Percentiles rank a stretch among this genome's conserved stretches.
Evolutionary conservation across 2,329 filamentous ascomycete species (phyloP).

Genomic region (Penicillium oxalicum): DNA sequence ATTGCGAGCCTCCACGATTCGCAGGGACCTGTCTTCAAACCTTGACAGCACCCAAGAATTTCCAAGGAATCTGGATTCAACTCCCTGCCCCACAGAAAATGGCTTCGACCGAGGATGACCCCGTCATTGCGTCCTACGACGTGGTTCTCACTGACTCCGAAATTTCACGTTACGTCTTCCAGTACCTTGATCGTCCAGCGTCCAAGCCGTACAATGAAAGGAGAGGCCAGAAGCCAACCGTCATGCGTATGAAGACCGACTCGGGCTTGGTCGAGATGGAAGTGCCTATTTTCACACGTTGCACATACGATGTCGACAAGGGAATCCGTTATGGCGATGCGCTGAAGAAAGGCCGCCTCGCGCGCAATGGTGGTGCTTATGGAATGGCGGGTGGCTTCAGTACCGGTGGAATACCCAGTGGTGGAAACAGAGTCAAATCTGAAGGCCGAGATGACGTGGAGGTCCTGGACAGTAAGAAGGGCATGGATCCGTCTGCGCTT

Average conservation of each 20-base stretch:
- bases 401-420: slow-evolving; percentile 45
- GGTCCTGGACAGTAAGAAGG: slow-evolving; percentile 28
- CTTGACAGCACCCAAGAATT: background rate
- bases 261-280: slow-evolving; percentile 88
- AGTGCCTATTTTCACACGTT: slow-evolving; percentile 67
- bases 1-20: background rate
- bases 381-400: slow-evolving; percentile 70
- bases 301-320: slow-evolving; percentile 76
- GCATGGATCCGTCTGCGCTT: slow-evolving; percentile 44
- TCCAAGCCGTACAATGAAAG: slow-evolving; percentile 57
- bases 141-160: slow-evolving; percentile 76
- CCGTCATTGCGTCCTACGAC: slow-evolving; percentile 69
- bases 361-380: slow-evolving; percentile 60
- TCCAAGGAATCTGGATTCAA: background rate
- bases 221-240: slow-evolving; percentile 54
- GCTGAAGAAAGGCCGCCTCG: slow-evolving; percentile 50
- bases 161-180: slow-evolving; percentile 70
- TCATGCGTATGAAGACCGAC: slow-evolving; percentile 73
- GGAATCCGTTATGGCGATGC: slow-evolving; percentile 78
- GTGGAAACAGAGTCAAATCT: slow-evolving; percentile 22
- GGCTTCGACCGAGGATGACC: slow-evolving; percentile 47
- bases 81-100: slow-evolving; percentile 2
- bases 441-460: slow-evolving; percentile 23
- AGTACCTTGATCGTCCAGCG: slow-evolving; percentile 68
- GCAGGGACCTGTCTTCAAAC: background rate